Conservation (phyloP, 2,329 filamentous ascomycete genomes). For the Beauveria varroae region DNA sequence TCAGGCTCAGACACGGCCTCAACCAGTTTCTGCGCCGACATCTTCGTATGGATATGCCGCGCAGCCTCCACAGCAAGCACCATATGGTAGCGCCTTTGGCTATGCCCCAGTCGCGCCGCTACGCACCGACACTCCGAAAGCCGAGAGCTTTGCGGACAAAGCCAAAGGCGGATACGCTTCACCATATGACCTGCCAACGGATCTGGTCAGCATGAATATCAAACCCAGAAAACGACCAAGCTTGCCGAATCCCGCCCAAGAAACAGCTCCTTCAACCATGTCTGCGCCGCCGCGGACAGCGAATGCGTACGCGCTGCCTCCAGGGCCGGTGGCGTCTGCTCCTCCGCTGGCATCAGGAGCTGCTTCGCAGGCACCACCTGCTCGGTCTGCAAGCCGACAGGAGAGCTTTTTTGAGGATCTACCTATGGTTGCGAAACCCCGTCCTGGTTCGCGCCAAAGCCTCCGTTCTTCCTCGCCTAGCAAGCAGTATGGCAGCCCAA, state of each 20-base stretch:
- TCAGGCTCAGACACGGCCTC: background rate
- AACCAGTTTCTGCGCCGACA: conserved; percentile 9
- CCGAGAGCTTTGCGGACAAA: conserved; percentile 84
- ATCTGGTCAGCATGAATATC: conserved; percentile 49
- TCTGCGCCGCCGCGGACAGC: conserved; percentile 46
- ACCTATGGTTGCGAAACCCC: conserved; percentile 54
- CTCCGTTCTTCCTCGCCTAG: conserved; percentile 35
- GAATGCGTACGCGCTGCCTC: conserved; percentile 50
- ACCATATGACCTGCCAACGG: conserved; percentile 90
- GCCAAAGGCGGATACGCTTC: conserved; percentile 88
- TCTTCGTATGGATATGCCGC: conserved; percentile 7
- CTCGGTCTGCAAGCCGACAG: conserved; percentile 40
- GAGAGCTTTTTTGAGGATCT: conserved; percentile 72
- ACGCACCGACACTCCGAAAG: conserved; percentile 44
- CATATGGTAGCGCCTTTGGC: conserved; percentile 24
- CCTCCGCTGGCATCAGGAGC: conserved; percentile 17
- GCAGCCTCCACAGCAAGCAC: conserved; percentile 16
- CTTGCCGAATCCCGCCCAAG: conserved; percentile 45
- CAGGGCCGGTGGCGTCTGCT: conserved; percentile 16
- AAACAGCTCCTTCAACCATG: conserved; percentile 32
- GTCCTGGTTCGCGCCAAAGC: conserved; percentile 50
- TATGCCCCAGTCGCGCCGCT: conserved; percentile 18
- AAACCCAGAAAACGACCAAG: conserved; percentile 61
- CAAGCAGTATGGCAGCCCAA: conserved; percentile 19
- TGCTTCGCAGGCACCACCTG: conserved; percentile 26